Evolutionary conservation across 805 yeast species (phyloP), one percentile per base, ranked within the genome.

Genomic region (Suhomyces xylopsoci): DNA sequence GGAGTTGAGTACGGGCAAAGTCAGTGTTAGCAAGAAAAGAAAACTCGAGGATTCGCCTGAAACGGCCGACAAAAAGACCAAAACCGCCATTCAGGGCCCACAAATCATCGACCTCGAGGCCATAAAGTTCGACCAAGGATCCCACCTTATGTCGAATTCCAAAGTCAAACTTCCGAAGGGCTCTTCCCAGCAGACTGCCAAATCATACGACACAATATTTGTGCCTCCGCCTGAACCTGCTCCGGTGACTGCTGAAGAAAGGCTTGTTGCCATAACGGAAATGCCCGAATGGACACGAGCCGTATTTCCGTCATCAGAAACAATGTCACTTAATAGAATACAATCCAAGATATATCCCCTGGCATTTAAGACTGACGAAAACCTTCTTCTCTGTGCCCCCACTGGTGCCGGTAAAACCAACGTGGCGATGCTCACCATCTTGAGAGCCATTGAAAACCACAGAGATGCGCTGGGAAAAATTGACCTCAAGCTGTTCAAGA

Each of bases 391-490:
- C 59, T 93, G 98, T 78, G 98, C 99, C 1, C 99, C 99, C 6
- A 93, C 99, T 0, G 99, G 99, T 73, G 97, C 97, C 2, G 99
- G 99, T 73, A 93, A 93, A 66, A 93, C 99, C 20, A 94, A 94
- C 66, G 97, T 94, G 26, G 99, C 99, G 0, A 82, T 94, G 85
- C 69, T 94, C 45, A 76, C 97, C 0, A 78, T 89, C 4, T 72
- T 92, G n/a, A 71, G 86, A 47, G 74, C 87, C 0, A 64, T 92
- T 19, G 71, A 81, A 0, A 78, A 84, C 47, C 81, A 70, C 63
- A 72, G 86, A 61, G 70, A 77, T 45, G 62, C 62, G 4, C 62
- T 60, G 1, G 87, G 85, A 0, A 69, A 74, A n/a, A 66, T 90
- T 9, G 73, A 77, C 22, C 58, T 84, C 22, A 70, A 80, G 22